Conservation (phyloP, 129 eudicot genomes). For the Apium graveolens region DNA sequence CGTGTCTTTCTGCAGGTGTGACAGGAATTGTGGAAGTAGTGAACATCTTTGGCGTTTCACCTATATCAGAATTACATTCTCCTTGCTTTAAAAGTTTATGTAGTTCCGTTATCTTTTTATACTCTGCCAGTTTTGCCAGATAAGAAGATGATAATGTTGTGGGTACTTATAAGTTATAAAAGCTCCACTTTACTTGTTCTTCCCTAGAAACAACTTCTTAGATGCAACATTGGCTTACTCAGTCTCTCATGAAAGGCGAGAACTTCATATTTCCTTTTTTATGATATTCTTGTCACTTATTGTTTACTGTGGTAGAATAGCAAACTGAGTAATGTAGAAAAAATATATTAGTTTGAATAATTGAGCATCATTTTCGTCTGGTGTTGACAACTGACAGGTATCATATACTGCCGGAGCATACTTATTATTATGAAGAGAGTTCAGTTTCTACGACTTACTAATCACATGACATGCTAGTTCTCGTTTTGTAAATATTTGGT, state of each 20-base stretch:
- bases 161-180: no score
- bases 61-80: not conserved
- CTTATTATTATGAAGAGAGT: not conserved
- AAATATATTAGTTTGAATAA: no score
- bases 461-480: not conserved
- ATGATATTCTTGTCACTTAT: not conserved
- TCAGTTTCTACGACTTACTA: not conserved
- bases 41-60: not conserved
- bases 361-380: not conserved
- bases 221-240: not conserved
- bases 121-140: no score
- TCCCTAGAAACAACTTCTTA: not conserved
- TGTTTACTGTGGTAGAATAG: not conserved
- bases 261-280: not conserved
- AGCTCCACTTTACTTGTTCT: no score
- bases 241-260: not conserved
- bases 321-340: not conserved
- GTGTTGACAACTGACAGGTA: not conserved
- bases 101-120: not conserved
- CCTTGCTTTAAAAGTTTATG: no score
- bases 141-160: not conserved
- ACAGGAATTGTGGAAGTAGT: not conserved
- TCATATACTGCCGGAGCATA: not conserved
- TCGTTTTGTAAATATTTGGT: not conserved
- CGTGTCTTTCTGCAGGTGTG: no score